Base-by-base conservation (phyloP, 352 stramenopile species). In the Thalassiosira hispida region DNA sequence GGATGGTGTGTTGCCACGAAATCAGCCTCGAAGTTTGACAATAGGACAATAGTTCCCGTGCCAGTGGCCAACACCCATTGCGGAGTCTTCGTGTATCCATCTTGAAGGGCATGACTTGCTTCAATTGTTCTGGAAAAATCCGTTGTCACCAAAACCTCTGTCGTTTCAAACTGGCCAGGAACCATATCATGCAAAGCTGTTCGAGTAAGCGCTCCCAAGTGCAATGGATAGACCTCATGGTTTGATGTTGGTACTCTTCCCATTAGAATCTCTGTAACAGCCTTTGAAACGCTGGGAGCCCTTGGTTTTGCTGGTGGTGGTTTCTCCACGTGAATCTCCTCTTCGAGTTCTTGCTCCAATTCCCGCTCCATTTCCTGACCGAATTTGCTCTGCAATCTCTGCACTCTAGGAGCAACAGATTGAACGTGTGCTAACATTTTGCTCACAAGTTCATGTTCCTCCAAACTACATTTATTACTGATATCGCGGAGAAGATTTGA, bases 321-420 rank as follows among this genome's bases (percentile, higher is more conserved):
- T 27, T 27, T 8, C 11, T 71, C 62, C 12, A 71, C 25, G 3
- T 46, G 14, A 61, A 11, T 5, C 14, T 71, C 62, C 18, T 71
- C 62, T 3, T 71, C 62, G 5, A 71, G 33, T 25, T 71, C 62
- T 8, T 71, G 42, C 23, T 71, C 62, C n/a, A 42, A 27, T 29
- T 71, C 62, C 14, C 47, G 6, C 29, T 71, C 62, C 20, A 47
- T 9, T 1, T 27, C 62, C 16, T 47, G 5, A 12, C 18, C 9
- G 47, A 27, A 7, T 27, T 27, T 1, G 5, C n/a, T 47, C n/a
- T 11, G 29, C 14, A 18, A 47, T 16, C 53, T 22, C 16, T 46
- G 3, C 12, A 25, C 53, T 18, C 29, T 27, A 16, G 53, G 53
- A 27, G 53, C 53, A 59, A 44, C n/a, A 9, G 3, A 7, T 9